Evolutionary conservation across 2,329 filamentous ascomycete species (phyloP), one percentile per base, ranked within the genome.

Genomic region (Calonectria crousiana): DNA sequence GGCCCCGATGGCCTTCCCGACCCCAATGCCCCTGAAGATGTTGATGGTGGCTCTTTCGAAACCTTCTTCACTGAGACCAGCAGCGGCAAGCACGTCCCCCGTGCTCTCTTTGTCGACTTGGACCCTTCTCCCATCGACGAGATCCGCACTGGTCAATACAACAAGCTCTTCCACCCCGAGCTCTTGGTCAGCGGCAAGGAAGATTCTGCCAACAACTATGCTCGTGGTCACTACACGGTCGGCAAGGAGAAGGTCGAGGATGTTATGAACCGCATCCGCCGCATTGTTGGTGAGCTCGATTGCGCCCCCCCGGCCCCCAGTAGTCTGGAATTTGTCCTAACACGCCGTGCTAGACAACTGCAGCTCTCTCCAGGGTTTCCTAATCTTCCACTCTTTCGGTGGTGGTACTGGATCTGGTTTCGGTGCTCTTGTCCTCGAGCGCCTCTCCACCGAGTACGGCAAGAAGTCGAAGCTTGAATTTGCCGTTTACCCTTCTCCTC

Each of bases 381-480:
- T 94, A 72, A 90, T 94, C 85, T 94, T 94, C 89, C 92, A 94
- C 88, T 94, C 92, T 16, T 94, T 94, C 77, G 92, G 92, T 80
- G 92, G 92, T 82, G 92, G 92, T 84, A 94, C 93, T 74, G 92
- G 92, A 76, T 94, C 93, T 78, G 93, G 93, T 79, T 94, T 94
- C 83, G 93, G 92, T 81, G 92, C 92, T 76, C 92, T 94, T 56
- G 88, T 94, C 77, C 90, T 94, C 51, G 93, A 94, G 88, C 92
- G 92, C 77, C 91, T 94, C 70, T 90, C 92, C n/a, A 91, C 91
- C 79, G 92, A 94, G 85, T 94, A 92, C 80, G 92, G 91, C 86
- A 94, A 94, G 90, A 94, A 94, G 89, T 93, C 90, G 86, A 94
- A 94, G 90, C 92, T 94, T 74, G 92, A 94, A 85, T 94, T 94